These are phyloP conservation scores for Pseudocercospora crystallina DNA, from an alignment of 2,329 filamentous ascomycete species.

Conservation along the genomic window DNA sequence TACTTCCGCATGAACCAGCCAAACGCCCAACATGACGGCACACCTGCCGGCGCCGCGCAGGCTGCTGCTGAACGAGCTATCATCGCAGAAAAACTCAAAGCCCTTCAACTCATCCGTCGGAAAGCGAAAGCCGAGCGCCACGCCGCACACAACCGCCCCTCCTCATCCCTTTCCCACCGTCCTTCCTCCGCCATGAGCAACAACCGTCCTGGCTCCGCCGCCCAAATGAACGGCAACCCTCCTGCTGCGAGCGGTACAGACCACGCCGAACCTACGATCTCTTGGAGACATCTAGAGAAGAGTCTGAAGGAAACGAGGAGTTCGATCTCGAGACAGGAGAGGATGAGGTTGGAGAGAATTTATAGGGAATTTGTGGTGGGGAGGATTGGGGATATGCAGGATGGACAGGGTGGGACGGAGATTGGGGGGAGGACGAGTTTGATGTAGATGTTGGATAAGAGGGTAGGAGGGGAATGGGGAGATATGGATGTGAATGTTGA, in stretches of 20 bases:
- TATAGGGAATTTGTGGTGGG: conserved; percentile 92
- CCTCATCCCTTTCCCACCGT: conserved; percentile 11
- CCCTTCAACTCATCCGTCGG: conserved; percentile 70
- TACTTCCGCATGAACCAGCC: conserved; percentile 9
- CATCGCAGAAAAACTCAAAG: conserved; percentile 77
- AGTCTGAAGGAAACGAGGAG: conserved; percentile 75
- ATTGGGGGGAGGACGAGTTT: conserved; percentile 89
- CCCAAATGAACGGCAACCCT: conserved; percentile 11
- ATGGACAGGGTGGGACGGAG: conserved; percentile 86
- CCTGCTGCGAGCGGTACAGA: neutral
- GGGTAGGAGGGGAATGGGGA: too few species aligned
- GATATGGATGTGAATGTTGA: too few species aligned
- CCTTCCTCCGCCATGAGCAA: conserved; percentile 8
- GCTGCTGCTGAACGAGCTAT: conserved; percentile 71
- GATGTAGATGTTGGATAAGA: conserved; percentile 65
- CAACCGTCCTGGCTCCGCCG: conserved; percentile 4
- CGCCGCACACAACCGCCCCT: conserved; percentile 11
- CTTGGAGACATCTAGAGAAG: conserved; percentile 78
- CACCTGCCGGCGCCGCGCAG: conserved; percentile 37
- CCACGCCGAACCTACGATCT: conserved; percentile 69
- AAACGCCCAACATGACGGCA: conserved; percentile 4
- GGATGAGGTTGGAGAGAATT: conserved; percentile 70
- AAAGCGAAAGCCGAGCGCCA: conserved; percentile 57
- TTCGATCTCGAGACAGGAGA: conserved; percentile 79
- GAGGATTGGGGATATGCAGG: conserved; percentile 91